Evolutionary conservation across 2,329 filamentous ascomycete genomes (phyloP).

Genomic region (Trichoderma arundinaceum): DNA sequence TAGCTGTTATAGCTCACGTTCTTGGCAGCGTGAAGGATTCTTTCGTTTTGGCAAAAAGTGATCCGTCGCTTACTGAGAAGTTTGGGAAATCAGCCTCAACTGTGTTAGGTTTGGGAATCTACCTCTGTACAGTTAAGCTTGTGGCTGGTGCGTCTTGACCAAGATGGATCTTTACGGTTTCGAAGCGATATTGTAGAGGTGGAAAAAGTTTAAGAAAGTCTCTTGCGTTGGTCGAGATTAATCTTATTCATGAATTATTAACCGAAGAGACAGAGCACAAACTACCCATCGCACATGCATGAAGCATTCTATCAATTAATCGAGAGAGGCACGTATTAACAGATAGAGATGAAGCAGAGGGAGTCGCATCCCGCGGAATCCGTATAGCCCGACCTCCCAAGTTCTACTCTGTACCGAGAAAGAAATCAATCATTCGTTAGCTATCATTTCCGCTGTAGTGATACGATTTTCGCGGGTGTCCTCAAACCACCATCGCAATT

Average conservation of each 20-base stretch:
- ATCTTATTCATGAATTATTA: background rate
- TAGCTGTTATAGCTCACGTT: background rate
- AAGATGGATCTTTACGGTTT: background rate
- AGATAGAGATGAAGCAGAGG: background rate
- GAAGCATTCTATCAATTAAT: background rate
- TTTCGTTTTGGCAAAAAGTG: background rate
- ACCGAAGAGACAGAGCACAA: background rate
- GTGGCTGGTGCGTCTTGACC: background rate
- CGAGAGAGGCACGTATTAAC: too few species aligned
- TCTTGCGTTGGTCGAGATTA: background rate
- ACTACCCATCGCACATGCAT: background rate
- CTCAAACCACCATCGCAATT: background rate
- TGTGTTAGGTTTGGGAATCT: background rate
- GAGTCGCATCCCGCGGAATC: constrained; percentile 5
- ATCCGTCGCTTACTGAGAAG: background rate
- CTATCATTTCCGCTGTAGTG: background rate
- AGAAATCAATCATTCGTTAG: background rate
- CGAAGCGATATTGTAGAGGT: constrained; percentile 2
- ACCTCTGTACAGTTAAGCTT: background rate
- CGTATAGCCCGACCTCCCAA: background rate
- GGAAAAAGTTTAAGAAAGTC: background rate
- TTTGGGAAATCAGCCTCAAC: background rate
- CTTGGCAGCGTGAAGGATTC: constrained; percentile 1
- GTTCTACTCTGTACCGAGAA: background rate
- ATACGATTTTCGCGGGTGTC: background rate